Evolutionary conservation across 129 eudicot genomes (phyloP).

Genomic region (Saussurea involucrata): DNA sequence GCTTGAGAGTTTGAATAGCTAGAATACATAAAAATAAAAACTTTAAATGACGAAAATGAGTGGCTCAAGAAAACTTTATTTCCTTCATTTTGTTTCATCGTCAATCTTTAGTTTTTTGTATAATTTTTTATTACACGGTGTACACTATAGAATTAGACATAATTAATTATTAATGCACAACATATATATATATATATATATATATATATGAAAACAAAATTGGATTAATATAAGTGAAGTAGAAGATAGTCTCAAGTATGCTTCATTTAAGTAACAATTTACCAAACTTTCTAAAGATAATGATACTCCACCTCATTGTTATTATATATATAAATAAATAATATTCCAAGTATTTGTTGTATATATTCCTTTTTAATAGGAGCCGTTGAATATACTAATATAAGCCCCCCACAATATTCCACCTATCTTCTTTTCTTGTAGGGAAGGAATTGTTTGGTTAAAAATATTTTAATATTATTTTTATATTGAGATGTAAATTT

Average conservation of each 20-base stretch:
- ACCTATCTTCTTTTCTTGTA: background rate
- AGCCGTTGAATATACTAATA: constrained; percentile 14
- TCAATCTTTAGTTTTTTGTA: background rate
- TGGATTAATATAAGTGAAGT: constrained; percentile 10
- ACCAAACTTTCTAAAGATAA: constrained; percentile 19
- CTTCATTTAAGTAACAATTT: constrained; percentile 6
- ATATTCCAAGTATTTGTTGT: background rate
- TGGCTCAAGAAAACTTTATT: background rate
- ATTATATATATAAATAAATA: background rate
- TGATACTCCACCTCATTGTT: constrained; percentile 13
- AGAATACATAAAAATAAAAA: background rate
- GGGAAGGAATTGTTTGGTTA: background rate
- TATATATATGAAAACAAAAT: constrained; percentile 8
- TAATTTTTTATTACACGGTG: no score
- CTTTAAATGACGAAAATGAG: no score
- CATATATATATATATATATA: background rate
- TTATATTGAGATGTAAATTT: background rate
- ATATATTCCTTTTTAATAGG: constrained; percentile 3
- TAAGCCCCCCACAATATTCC: background rate
- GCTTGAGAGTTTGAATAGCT: background rate
- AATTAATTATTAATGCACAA: background rate
- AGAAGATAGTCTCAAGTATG: constrained; percentile 19
- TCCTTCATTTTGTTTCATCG: background rate
- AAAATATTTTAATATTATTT: background rate
- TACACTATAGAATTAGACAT: background rate